phyloP scores from a whole-genome alignment of 345 rosid genomes.

The Aquilaria yunnanensis region DNA sequence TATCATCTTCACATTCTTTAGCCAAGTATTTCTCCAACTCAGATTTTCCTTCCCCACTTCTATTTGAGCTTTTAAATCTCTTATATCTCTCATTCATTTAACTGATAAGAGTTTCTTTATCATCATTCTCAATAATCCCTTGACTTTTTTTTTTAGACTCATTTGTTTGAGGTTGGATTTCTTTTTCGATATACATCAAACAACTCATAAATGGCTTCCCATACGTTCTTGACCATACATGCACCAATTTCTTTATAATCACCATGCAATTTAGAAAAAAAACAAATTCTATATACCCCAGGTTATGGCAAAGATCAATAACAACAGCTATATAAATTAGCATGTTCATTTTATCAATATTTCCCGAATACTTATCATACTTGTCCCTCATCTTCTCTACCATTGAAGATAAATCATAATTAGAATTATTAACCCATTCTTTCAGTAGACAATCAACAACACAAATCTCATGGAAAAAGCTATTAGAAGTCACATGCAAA shows the following conservation, averaged over 20 bases:
- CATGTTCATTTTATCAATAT: not conserved
- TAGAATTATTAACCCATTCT: too few species aligned
- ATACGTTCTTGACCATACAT: not conserved
- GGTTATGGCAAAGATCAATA: not conserved
- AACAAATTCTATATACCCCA: not conserved
- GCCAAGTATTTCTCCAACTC: not conserved
- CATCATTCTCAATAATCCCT: not conserved
- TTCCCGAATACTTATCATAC: not conserved
- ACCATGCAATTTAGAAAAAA: conserved; percentile 4
- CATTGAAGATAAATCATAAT: too few species aligned
- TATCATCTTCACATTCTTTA: not conserved
- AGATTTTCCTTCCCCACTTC: too few species aligned
- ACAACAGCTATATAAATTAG: not conserved
- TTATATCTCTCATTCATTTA: not conserved
- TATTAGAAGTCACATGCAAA: not conserved
- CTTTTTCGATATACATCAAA: not conserved
- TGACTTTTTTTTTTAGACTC: not conserved
- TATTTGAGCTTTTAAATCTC: too few species aligned
- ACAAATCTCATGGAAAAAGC: too few species aligned
- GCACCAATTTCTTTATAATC: not conserved
- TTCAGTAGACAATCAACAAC: too few species aligned
- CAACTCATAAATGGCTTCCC: not conserved
- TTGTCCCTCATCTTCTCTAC: not conserved
- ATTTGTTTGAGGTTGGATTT: not conserved
- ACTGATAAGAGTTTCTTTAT: too few species aligned